Evolutionary conservation across 345 rosid genomes (phyloP), one percentile per base, ranked within the genome.

Genomic region (Eucalyptus brandiana): DNA sequence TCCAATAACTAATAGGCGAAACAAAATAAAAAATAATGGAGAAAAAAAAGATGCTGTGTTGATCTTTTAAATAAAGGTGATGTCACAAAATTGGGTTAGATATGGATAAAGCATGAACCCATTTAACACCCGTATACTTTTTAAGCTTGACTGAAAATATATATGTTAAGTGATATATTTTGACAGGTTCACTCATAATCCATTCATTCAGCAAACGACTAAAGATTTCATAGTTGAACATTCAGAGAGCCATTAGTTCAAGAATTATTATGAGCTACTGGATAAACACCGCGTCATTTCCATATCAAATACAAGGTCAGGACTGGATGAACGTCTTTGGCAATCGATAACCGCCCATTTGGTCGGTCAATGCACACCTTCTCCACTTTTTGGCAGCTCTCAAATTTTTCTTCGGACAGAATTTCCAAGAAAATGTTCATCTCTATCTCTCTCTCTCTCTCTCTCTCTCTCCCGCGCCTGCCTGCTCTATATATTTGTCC

Each of bases 51-150:
- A 56, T 9, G 37, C 76, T 8, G 2, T 65, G 7, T n/a, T 8
- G 3, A 65, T 65, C 5, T 65, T 30, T n/a, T 7, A 28, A 28
- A 28, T 16, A n/a, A 16, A 4, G 18, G 37, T 1, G 40, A 65
- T n/a, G 76, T 7, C 76, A 56, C 30, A 56, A 56, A 56, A 0
- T 56, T 56, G 28, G 62, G 30, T 24, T 56, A 56, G 62, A 56
- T 24, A 0, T 56, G 6, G 2, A 56, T 24, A 56, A 56, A 56
- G 30, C 1, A 56, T 0, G 30, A 26, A 56, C 30, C 12, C 62
- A 10, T 24, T 56, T 56, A 23, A 56, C 30, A 24, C 3, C 6
- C 0, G 0, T 56, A 1, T 56, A 56, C 1, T 4, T 24, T 56
- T 56, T 56, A 56, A 1, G 14, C 62, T 56, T 23, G 28, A 56